Conservation (phyloP, 768 basidiomycete genomes). For the Pleurotus salmoneostramineus region DNA sequence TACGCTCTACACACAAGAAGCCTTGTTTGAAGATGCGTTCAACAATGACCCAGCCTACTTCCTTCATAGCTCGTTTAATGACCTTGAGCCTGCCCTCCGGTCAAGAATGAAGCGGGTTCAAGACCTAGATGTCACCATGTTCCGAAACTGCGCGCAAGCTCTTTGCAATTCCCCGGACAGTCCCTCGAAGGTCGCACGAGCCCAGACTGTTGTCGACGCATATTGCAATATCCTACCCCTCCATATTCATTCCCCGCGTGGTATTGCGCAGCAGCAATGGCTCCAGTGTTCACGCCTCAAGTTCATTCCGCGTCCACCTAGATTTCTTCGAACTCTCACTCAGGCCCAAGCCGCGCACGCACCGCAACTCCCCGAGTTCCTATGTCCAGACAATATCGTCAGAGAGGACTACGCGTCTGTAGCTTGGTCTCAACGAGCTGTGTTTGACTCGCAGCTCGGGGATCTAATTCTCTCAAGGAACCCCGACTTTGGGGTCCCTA, state of each 20-base stretch:
- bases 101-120: conserved; percentile 22
- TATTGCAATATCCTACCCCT: conserved; percentile 32
- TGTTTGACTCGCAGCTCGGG: conserved; percentile 23
- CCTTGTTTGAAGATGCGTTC: conserved; percentile 33
- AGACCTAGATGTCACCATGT: conserved; percentile 26
- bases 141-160: conserved; percentile 29
- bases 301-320: conserved; percentile 36
- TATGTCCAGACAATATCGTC: conserved; percentile 35
- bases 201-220: conserved; percentile 25
- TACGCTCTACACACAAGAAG: conserved; percentile 29
- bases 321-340: neutral
- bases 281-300: conserved; percentile 23
- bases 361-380: conserved; percentile 23
- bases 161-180: conserved; percentile 16
- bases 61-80: conserved; percentile 22
- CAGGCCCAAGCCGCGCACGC: conserved; percentile 15
- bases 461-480: conserved; percentile 28
- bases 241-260: conserved; percentile 11
- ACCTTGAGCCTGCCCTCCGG: conserved; percentile 23
- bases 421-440: conserved; percentile 47
- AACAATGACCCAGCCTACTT: conserved; percentile 24
- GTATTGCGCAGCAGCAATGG: conserved; percentile 27
- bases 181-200: conserved; percentile 18
- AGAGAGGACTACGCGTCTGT: conserved; percentile 32
- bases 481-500: conserved; percentile 34